Base-by-base conservation (phyloP, 495 filamentous ascomycete species). In the Aspergillus coremiiformis region DNA sequence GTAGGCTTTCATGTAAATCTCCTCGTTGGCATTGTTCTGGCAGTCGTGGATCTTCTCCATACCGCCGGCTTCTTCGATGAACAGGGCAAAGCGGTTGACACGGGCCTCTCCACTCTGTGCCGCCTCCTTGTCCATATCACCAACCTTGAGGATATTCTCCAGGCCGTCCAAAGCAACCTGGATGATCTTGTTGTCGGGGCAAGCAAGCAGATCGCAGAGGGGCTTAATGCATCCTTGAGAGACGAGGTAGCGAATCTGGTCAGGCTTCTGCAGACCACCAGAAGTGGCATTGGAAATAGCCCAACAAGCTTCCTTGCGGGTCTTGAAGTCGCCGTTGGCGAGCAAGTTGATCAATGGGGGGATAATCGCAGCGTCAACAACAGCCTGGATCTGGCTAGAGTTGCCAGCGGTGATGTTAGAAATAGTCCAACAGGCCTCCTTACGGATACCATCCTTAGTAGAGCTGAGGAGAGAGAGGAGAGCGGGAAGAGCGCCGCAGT, bases 1-100 rank as follows among this genome's bases (percentile, higher is more conserved):
- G 78, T 96, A 99, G 0, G 94, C 95, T 83, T 99, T 99, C 93
- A 99, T 96, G 79, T 99, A 99, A 60, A 99, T 99, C 74, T 99
- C 94, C 73, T 97, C 94, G 74, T 99, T 99, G 73, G 94, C 92
- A 60, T 99, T 99, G 73, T 92, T 96, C 78, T 99, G 94, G 82
- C 93, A 96, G 59, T 96, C 91, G 70, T 99, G 94, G 63, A 99
- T 96, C 84, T 96, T 97, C 77, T 96, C 91, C 94, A 99, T 99
- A 57, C 94, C 94, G 57, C 89, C 89, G 52, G 90, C 93, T 67
- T 99, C 94, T 74, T 99, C 94, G 59, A 99, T 99, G 75, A 93
- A 96, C 56, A 99, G 79, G 26, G 94, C 94, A 66, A 92, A 99
- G 49, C 89, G 86, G 79, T 99, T 99, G 72, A 99, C 85, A 46